phyloP scores from a whole-genome alignment of 768 basidiomycete species.

The Lactifluus piperatus region DNA sequence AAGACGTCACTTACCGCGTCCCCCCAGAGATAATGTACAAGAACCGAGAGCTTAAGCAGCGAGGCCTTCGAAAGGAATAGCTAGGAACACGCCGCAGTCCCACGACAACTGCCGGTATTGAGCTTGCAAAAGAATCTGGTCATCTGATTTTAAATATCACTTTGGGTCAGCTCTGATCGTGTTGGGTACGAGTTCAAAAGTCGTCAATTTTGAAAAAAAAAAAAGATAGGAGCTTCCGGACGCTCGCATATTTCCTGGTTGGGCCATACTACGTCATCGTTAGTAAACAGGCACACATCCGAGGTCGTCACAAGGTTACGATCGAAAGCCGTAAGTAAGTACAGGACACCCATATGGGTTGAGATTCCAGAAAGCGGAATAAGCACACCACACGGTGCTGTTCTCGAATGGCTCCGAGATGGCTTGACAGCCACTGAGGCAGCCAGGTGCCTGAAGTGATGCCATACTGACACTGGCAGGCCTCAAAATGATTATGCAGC shows the following conservation, averaged over 20 bases:
- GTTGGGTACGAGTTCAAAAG: not conserved
- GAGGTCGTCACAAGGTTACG: not conserved
- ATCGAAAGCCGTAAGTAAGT: not conserved
- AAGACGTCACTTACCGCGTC: too few species aligned
- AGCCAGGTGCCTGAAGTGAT: not conserved
- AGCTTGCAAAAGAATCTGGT: not conserved
- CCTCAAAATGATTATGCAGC: not conserved
- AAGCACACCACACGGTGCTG: too few species aligned
- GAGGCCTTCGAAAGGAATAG: not conserved
- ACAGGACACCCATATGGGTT: not conserved
- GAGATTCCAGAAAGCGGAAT: not conserved
- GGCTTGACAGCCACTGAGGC: not conserved
- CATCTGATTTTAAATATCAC: not conserved
- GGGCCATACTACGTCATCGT: conserved; percentile 14
- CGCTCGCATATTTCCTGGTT: not conserved
- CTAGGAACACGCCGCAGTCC: not conserved
- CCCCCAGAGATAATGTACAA: too few species aligned
- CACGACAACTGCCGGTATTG: not conserved
- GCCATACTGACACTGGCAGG: too few species aligned
- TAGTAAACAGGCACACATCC: not conserved
- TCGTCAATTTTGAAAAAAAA: not conserved
- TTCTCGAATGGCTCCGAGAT: too few species aligned
- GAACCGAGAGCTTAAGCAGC: too few species aligned
- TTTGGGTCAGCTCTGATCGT: not conserved
- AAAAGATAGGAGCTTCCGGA: not conserved